Evolutionary conservation across 2,329 filamentous ascomycete species (phyloP), one percentile per base, ranked within the genome.

Genomic region (Leptoxyphium fumago): DNA sequence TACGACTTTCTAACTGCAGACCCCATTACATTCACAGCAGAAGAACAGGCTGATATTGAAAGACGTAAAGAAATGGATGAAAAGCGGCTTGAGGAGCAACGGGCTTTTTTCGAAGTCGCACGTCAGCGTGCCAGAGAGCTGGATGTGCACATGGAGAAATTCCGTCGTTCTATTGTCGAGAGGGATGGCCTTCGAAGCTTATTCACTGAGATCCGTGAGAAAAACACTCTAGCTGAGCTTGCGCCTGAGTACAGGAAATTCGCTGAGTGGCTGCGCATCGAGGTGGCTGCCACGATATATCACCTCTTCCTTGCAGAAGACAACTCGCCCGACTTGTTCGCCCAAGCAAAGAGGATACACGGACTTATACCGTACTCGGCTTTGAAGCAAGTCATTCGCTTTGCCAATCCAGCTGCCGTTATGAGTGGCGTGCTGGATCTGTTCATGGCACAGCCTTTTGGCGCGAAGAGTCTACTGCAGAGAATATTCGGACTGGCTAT

Each of bases 221-320:
- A 96, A 67, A 73, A 84, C 47, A 86, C 76, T 3, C 89, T 98
- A 43, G 75, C 78, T 50, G 86, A 95, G 53, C 73, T 98, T 43
- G 94, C 85, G 57, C 81, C 93, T 10, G 88, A 96, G 61, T 96
- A 96, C 62, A 84, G 91, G 58, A 98, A 96, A 61, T 96, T 98
- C 60, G 89, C 89, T 14, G 91, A 98, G 63, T 98, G 91, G 91
- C 70, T 96, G 42, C 81, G 91, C 34, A 98, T 98, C 57, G 91
- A 98, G 67, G 81, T 98, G 41, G 91, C 91, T 18, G 91, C 91
- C 36, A 95, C 91, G 17, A 78, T 96, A 46, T 98, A 98, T 60
- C 91, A 98, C 62, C 71, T 98, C 29, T 98, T 98, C 71, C 73
- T 98, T 39, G 91, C 91, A 5, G 91, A 98, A 62, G 91, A 98